Evolutionary conservation across 192 early-diverging fungal species (phyloP), one percentile per base, ranked within the genome.

Genomic region (Coemansia sp.): DNA sequence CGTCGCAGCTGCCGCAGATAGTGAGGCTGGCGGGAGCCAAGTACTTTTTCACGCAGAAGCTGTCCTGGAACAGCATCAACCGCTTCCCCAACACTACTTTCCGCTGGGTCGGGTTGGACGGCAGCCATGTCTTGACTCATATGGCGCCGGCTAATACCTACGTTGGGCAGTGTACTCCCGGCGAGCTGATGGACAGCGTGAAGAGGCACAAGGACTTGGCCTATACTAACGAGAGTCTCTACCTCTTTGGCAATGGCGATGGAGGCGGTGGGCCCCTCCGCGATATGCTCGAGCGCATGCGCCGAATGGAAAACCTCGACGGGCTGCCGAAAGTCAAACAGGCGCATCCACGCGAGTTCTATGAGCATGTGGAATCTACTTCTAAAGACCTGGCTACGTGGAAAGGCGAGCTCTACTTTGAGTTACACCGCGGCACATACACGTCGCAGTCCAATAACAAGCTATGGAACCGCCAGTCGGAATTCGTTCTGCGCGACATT

Each of bases 1-100:
- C 92, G 53, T 88, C 87, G 31, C 91, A 91, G 73, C 64, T 99
- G 38, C 96, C 96, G 9, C 96, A 99, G 80, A 95, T 99, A 33
- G 83, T 94, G 20, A 70, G 86, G 35, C 76, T 85, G 24, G 73
- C 93, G 1, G 93, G 83, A 37, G 79, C 92, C 53, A 79, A 92
- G 71, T 99, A 96, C 76, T 99, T 99, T 65, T 99, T 97, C 77
- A 99, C 96, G 1, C 96, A 97, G 75, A 99, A 99, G 76, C 79
- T 99, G 34, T 94, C 93, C 9, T 99, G 96, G 96, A 97, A 97
- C 81, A 96, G 93, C 70, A 94, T 99, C 66, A 99, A 99, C 84
- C 92, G 89, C 84, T 97, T 98, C 72, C 96, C 96, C 3, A 86
- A 94, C 69, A 95, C 96, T 0, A 95, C 95, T 0, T 98, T 98